Evolutionary conservation across 495 filamentous ascomycete species (phyloP).

Genomic region (Lepraria neglecta): DNA sequence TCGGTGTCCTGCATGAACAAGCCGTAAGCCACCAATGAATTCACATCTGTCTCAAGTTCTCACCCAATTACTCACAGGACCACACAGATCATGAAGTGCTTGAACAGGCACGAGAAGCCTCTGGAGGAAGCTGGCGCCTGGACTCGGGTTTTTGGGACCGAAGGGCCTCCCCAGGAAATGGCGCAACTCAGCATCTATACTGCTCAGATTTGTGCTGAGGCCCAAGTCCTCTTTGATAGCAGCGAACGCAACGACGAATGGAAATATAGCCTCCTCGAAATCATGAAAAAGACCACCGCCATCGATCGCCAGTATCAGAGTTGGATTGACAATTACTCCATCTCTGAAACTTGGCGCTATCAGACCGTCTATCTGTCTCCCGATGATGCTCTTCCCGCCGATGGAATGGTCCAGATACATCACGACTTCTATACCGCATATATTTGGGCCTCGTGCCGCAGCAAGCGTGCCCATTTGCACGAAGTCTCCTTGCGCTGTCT

Average conservation of each 20-base stretch:
- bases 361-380: slow-evolving; percentile 12
- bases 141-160: slow-evolving; percentile 4
- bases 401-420: slow-evolving; percentile 10
- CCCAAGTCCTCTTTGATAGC: slow-evolving; percentile 9
- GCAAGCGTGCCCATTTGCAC: slow-evolving; percentile 2
- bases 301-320: slow-evolving; percentile 8
- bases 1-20: background rate
- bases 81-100: background rate
- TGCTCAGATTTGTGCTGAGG: slow-evolving; percentile 11
- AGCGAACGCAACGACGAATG: slow-evolving; percentile 9
- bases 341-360: slow-evolving; percentile 9
- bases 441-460: slow-evolving; percentile 10
- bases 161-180: slow-evolving; percentile 11
- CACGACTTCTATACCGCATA: slow-evolving; percentile 9
- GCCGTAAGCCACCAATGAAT: background rate
- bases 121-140: background rate
- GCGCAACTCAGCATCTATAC: slow-evolving; percentile 9
- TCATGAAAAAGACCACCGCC: slow-evolving; percentile 8
- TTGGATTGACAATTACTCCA: slow-evolving; percentile 7
- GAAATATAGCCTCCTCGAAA: slow-evolving; percentile 12
- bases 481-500: background rate
- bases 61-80: background rate
- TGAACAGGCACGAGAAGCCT: background rate
- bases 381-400: slow-evolving; percentile 8
- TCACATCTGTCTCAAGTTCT: background rate